These are phyloP conservation scores for Melanopsichium pennsylvanicum DNA, from an alignment of 1,284 basidiomycete genomes.

Conservation along the genomic window DNA sequence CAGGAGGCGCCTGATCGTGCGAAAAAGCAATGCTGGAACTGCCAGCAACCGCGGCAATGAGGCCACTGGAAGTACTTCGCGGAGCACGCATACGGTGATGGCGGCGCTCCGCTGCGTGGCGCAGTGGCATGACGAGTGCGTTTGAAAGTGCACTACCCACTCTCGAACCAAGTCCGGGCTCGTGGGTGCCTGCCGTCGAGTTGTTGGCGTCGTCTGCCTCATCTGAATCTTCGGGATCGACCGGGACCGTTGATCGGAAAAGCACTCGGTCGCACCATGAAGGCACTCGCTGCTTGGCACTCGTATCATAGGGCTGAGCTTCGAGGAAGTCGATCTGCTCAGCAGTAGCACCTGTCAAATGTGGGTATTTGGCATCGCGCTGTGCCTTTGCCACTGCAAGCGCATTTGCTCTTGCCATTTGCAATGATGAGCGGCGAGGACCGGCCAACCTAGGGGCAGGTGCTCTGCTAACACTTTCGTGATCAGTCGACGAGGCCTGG, in stretches of 20 bases:
- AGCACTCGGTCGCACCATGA: conserved; percentile 67
- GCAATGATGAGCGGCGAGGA: conserved; percentile 20
- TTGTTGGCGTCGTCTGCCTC: conserved; percentile 5
- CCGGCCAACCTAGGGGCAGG: background rate
- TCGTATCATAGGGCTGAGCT: conserved; percentile 68
- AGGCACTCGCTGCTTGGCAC: conserved; percentile 69
- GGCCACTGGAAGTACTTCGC: conserved; percentile 21
- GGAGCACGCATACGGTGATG: conserved; percentile 19
- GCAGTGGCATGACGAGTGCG: conserved; percentile 27
- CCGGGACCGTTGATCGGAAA: conserved; percentile 57
- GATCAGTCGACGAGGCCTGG: conserved; percentile 8
- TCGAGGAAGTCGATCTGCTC: conserved; percentile 49
- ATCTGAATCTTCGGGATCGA: conserved; percentile 19
- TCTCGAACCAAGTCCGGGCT: conserved; percentile 20
- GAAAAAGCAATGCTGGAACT: conserved; percentile 25
- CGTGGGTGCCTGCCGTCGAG: background rate
- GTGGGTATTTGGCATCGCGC: conserved; percentile 37
- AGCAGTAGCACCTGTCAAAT: conserved; percentile 34
- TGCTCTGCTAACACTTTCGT: conserved; percentile 3
- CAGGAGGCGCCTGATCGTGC: conserved; percentile 4
- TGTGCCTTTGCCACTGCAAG: conserved; percentile 25
- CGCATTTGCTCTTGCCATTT: conserved; percentile 12
- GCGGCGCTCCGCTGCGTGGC: conserved; percentile 38
- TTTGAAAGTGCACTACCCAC: conserved; percentile 40
- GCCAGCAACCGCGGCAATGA: conserved; percentile 23